Conservation (phyloP, 1,284 basidiomycete species). For the Irpex sp. region DNA sequence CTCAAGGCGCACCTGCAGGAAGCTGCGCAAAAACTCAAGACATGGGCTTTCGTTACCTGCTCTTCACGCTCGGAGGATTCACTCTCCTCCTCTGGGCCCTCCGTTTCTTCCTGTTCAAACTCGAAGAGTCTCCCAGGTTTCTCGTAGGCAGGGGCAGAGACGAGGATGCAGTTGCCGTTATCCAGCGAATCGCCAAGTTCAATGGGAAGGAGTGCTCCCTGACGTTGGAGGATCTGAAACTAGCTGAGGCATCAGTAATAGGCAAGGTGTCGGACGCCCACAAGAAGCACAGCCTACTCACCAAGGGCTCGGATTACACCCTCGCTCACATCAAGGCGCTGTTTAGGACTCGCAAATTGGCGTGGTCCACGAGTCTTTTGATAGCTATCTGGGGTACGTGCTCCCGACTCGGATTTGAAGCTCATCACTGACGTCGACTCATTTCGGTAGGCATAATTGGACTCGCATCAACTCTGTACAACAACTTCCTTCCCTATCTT, state of each 20-base stretch:
- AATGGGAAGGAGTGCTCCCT: constrained; percentile 44
- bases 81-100: constrained; percentile 52
- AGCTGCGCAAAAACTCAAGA: constrained; percentile 38
- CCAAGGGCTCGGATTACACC: constrained; percentile 36
- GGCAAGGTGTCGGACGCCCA: constrained; percentile 10
- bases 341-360: constrained; percentile 53
- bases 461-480: constrained; percentile 60
- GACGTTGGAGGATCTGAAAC: constrained; percentile 38
- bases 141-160: constrained; percentile 62
- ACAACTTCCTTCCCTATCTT: constrained; percentile 49
- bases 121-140: constrained; percentile 62
- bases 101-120: constrained; percentile 57
- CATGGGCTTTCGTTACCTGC: constrained; percentile 62
- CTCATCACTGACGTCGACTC: not conserved
- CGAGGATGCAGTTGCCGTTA: constrained; percentile 55
- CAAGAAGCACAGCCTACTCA: constrained; percentile 23
- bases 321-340: constrained; percentile 46
- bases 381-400: constrained; percentile 51
- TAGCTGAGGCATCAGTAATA: constrained; percentile 22
- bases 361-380: constrained; percentile 53
- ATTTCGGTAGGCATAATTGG: constrained; percentile 46
- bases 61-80: constrained; percentile 44
- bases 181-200: constrained; percentile 57
- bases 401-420: too few relatives aligned
- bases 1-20: constrained; percentile 21